phyloP scores from a whole-genome alignment of 305 asterid genomes.

The Fraxinus platypoda region DNA sequence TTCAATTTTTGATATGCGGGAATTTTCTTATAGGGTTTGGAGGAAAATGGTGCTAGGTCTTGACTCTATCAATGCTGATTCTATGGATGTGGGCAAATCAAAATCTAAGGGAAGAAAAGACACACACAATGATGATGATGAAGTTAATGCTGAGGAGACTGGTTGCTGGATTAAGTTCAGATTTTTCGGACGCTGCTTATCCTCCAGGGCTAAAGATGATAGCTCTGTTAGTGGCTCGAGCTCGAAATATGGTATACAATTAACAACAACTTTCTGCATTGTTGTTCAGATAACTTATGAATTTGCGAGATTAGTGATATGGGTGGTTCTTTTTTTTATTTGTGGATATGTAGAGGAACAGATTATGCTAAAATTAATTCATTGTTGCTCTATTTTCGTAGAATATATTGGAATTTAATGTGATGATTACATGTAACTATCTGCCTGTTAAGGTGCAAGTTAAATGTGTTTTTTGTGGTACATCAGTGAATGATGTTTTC shows the following conservation, averaged over 20 bases:
- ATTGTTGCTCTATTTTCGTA: neutral
- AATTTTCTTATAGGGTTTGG: constrained; percentile 35
- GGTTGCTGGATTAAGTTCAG: constrained; percentile 72
- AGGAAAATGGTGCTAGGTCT: constrained; percentile 52
- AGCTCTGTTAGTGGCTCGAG: constrained; percentile 55
- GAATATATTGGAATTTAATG: neutral
- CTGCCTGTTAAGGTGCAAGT: constrained; percentile 13
- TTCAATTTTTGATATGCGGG: constrained; percentile 20
- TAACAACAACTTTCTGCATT: neutral
- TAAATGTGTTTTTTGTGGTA: constrained; percentile 2
- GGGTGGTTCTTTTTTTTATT: neutral
- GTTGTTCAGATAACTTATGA: neutral
- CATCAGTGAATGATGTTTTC: constrained; percentile 3
- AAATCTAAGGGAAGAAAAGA: constrained; percentile 41
- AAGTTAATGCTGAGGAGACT: constrained; percentile 40
- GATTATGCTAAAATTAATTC: constrained; percentile 1
- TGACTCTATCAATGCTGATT: constrained; percentile 35
- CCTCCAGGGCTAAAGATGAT: constrained; percentile 59
- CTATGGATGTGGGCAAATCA: constrained; percentile 35
- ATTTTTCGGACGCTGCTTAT: constrained; percentile 57
- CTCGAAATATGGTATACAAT: constrained; percentile 54
- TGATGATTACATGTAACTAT: neutral
- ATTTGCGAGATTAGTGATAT: neutral
- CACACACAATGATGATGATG: constrained; percentile 42
- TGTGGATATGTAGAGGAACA: neutral